Evolutionary conservation across 176 grass and related monocot genomes (phyloP), one percentile per base, ranked within the genome.

Genomic region (Oropetium thomaeum): DNA sequence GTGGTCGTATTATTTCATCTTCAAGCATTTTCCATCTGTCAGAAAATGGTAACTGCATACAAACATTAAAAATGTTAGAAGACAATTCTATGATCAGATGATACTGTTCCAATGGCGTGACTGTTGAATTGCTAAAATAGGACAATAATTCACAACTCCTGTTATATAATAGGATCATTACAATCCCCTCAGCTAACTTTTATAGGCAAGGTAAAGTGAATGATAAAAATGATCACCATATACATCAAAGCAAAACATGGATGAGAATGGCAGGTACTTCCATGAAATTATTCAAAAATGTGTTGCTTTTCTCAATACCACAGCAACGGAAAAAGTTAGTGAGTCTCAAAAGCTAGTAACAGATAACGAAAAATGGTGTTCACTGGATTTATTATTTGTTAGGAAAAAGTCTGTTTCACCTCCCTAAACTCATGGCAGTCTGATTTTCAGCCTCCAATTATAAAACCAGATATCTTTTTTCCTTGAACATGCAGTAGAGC

Each of bases 11-110:
- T 76, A 95, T 89, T 90, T 99, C 96, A 62, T 99, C 91, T 83
- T 99, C 91, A 52, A 99, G 81, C 74, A 95, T 81, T 75, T 89
- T 95, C 96, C 96, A 99, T 69, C 96, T 92, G 64, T 99, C 96
- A 70, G 96, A 86, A 73, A 99, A 99, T 2, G 96, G 96, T 76
- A 92, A 71, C 96, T 99, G 73, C 84, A 75, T 65, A 70, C 58
- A 52, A 37, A 87, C 70, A 71, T 60, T 67, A 33, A 11, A 33
- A 75, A 77, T 75, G 65, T 54, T 51, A 62, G 9, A 49, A 74
- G 12, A 58, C 65, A 75, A 69, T 38, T 40, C 26, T 61, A 49
- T 59, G 16, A 10, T 15, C 37, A 48, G 23, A 41, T 19, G 60
- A 23, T 22, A 71, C 11, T 58, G 8, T n/a, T n/a, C n/a, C n/a